Base-by-base conservation (phyloP, 192 early-diverging fungal genomes). In the Linnemannia exigua region DNA sequence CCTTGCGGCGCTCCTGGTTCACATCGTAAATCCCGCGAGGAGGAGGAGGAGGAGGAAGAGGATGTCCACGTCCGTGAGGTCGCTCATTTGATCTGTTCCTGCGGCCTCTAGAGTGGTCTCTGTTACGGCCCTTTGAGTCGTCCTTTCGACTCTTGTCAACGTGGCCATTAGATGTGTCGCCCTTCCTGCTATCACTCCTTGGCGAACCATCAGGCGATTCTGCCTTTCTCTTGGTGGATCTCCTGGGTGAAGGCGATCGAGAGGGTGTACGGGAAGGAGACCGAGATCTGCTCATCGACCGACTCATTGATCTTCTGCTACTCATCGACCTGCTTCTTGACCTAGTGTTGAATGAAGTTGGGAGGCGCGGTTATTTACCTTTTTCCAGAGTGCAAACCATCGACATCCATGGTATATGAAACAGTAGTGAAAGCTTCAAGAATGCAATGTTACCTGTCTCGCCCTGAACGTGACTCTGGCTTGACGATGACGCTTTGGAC, bases 321-420 rank as follows among this genome's bases (percentile, higher is more conserved):
- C 77, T 79, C 77, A 71, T 69, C 14, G 82, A 85, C 75, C 84
- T 75, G 14, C 78, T 76, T 31, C 38, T 51, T 16, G 84, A 86
- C 74, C 78, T 80, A 77, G 4, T 6, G 31, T 44, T n/a, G 11
- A 35, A 7, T 14, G 16, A 19, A 52, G 46, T 22, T 47, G 38
- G 78, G 72, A 37, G 72, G 79, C 79, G 79, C 72, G 67, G 72
- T 81, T 12, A 74, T 41, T 80, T 38, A 67, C 22, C 20, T 35
- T 67, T 31, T 67, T n/a, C n/a, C 41, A 44, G 9, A 44, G 41
- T 9, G n/a, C n/a, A n/a, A n/a, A n/a, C n/a, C n/a, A n/a, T n/a
- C n/a, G n/a, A n/a, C n/a, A n/a, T 38, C 37, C 20, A 15, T 68
- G 28, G 31, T 38, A 16, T 44, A 12, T 38, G 54, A 75, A 28